Base-by-base conservation (phyloP, 179 eudicot genomes). In the Silene vulgaris region DNA sequence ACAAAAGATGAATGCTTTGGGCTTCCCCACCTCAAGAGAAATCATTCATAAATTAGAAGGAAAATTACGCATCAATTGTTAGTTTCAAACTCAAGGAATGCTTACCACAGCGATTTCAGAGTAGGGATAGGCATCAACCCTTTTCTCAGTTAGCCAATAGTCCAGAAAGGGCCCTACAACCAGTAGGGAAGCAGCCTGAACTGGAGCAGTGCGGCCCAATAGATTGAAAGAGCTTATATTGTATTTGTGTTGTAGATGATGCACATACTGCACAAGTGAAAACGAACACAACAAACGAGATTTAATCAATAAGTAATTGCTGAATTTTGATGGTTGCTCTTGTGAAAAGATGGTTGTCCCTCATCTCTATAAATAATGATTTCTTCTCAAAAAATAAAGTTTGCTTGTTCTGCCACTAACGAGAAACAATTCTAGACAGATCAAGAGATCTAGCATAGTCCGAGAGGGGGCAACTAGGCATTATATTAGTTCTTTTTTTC, bases 141-240 rank as follows among this genome's bases (percentile, higher is more conserved):
- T 80, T 77, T 85, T 84, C 8, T 78, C 77, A 2, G 89, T 89
- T 73, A 90, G 74, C 90, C 90, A 89, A 63, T 84, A 84, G 77
- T 91, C 97, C 65, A 89, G 29, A 72, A 89, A 85, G 12, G 97
- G 97, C 28, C 97, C 97, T 1, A 84, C 74, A 56, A 85, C 6
- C 68, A 91, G 89, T 74, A 89, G 76, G 14, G 93, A 89, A 75
- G 84, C 87, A 69, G 91, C 93, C 84, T 91, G 97, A 5, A 86
- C 79, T 12, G 96, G 97, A 48, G 96, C 97, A 56, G 96, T 92
- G 73, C 90, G 90, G 65, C 91, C 94, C 82, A 92, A 86, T 56
- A 90, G 78, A 81, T 87, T 82, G 89, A 92, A 90, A 32, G 94
- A 92, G 50, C 96, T 89, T 17, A 92, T 84, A 7, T 91, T 82